phyloP scores from a whole-genome alignment of 352 stramenopile genomes.

The Phytophthora macrochlamydospora region DNA sequence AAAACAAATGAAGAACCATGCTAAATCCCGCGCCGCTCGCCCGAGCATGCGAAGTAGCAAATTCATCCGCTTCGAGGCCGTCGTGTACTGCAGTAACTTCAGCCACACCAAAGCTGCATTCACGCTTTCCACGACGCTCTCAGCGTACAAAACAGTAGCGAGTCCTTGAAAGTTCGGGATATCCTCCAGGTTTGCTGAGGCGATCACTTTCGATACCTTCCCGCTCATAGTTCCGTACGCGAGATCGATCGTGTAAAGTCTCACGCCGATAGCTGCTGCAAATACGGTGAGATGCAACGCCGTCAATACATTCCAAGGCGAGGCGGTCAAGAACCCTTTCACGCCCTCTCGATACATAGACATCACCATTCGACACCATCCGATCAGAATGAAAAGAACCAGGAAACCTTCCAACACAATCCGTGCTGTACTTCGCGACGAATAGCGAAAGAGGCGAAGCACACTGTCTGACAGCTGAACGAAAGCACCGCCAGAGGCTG shows the following conservation, averaged over 20 bases:
- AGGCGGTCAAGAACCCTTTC: constrained; percentile 32
- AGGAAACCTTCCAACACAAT: constrained; percentile 61
- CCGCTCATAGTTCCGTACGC: constrained; percentile 63
- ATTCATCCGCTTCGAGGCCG: constrained; percentile 68
- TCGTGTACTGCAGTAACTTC: constrained; percentile 72
- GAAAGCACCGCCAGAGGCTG: constrained; percentile 57
- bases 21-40: constrained; percentile 55
- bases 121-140: constrained; percentile 47
- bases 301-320: constrained; percentile 49
- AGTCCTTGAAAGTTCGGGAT: constrained; percentile 52
- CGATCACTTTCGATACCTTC: constrained; percentile 27
- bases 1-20: constrained; percentile 68
- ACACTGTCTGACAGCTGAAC: constrained; percentile 51
- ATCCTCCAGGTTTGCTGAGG: constrained; percentile 25
- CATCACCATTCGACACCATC: constrained; percentile 45
- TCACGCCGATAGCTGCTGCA: constrained; percentile 48
- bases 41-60: constrained; percentile 56
- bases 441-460: constrained; percentile 63
- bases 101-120: constrained; percentile 67
- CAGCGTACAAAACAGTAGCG: constrained; percentile 39
- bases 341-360: constrained; percentile 36
- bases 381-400: constrained; percentile 46
- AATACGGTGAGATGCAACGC: constrained; percentile 52
- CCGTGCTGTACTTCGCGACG: constrained; percentile 32
- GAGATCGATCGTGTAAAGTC: constrained; percentile 58